Conservation (phyloP, 176 grass and related monocot species). For the Ampelocalamus luodianensis region DNA sequence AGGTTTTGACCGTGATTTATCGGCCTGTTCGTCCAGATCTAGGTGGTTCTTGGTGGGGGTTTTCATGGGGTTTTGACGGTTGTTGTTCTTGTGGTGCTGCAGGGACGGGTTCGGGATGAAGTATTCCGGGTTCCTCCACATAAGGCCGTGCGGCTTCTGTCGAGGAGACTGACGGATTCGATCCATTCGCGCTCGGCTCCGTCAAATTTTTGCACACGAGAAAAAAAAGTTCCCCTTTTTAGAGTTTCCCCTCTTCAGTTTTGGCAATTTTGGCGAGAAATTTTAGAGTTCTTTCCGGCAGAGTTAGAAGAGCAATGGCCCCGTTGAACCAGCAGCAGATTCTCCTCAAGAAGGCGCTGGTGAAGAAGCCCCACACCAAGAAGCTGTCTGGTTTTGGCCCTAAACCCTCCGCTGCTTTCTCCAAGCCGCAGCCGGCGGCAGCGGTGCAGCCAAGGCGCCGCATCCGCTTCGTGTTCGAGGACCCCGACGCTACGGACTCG, state of each 20-base stretch:
- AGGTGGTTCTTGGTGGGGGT: not conserved
- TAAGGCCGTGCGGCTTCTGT: slow-evolving; percentile 67
- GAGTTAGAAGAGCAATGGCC: slow-evolving; percentile 44
- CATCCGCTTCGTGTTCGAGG: slow-evolving; percentile 71
- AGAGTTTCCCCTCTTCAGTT: slow-evolving; percentile 49
- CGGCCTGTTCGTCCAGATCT: slow-evolving; percentile 41
- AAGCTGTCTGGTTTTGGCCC: slow-evolving; percentile 48
- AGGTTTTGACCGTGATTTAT: slow-evolving; percentile 38
- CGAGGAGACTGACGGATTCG: slow-evolving; percentile 58
- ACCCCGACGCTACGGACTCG: slow-evolving; percentile 81
- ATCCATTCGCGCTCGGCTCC: slow-evolving; percentile 36
- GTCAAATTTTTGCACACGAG: slow-evolving; percentile 53
- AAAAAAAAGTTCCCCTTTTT: slow-evolving; percentile 37
- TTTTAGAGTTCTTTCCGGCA: slow-evolving; percentile 39
- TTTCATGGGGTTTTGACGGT: slow-evolving; percentile 48
- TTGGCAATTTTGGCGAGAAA: slow-evolving; percentile 54
- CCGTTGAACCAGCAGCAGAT: slow-evolving; percentile 41
- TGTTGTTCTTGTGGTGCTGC: slow-evolving; percentile 8
- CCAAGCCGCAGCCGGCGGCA: slow-evolving; percentile 21
- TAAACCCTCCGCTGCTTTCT: slow-evolving; percentile 45
- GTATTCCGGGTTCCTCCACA: slow-evolving; percentile 94
- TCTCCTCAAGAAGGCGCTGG: slow-evolving; percentile 40
- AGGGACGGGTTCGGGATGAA: slow-evolving; percentile 93
- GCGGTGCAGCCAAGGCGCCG: slow-evolving; percentile 37
- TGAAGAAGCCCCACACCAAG: slow-evolving; percentile 45